Evolutionary conservation across 257 asterid genomes (phyloP).

Genomic region (Nicotiana obtusifolia): DNA sequence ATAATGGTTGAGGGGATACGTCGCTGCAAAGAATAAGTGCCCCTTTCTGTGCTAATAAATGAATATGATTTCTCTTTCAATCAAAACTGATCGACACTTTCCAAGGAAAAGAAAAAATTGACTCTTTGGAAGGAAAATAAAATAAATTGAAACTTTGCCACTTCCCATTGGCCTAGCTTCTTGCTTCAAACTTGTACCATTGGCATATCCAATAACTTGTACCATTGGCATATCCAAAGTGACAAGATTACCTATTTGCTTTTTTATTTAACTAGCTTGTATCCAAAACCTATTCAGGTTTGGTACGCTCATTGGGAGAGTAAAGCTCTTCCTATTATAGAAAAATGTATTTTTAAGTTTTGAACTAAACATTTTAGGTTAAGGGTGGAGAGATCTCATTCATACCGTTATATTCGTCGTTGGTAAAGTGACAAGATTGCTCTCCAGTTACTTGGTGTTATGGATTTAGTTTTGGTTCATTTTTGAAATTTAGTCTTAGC

Average conservation of each 20-base stretch:
- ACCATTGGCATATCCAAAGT: neutral
- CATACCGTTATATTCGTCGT: no score
- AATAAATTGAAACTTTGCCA: neutral
- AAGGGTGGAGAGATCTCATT: no score
- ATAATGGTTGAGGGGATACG: conserved; percentile 6
- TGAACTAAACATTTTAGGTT: no score
- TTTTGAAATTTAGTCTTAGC: neutral
- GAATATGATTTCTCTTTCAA: neutral
- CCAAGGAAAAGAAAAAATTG: neutral
- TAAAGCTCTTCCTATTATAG: no score
- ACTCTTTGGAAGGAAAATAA: neutral
- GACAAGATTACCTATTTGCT: neutral
- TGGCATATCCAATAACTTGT: neutral
- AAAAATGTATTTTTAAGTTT: no score
- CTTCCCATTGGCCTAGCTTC: neutral
- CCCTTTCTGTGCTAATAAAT: neutral
- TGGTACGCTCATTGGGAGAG: no score
- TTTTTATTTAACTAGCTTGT: no score
- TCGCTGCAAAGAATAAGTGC: neutral
- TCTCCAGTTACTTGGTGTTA: neutral
- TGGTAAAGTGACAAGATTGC: neutral
- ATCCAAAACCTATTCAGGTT: no score
- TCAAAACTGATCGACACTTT: neutral
- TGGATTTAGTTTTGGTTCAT: neutral
- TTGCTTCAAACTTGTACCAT: neutral